Evolutionary conservation across 2,329 filamentous ascomycete species (phyloP), one percentile per base, ranked within the genome.

Genomic region (Calonectria hongkongensis): DNA sequence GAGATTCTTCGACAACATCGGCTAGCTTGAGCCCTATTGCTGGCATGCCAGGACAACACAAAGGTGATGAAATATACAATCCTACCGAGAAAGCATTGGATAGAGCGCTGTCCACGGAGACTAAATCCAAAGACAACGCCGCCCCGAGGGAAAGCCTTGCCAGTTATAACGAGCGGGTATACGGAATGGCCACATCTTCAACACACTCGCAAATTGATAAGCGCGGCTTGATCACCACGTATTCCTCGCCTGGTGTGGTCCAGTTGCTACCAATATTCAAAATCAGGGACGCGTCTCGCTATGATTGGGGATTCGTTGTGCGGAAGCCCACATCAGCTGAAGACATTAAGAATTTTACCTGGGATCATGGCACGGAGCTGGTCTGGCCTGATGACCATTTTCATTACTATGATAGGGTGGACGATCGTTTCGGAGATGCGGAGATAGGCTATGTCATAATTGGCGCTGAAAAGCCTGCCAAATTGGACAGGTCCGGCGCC

Each of bases 301-400:
- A 16, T 15, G 50, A 36, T 7, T 54, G 50, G 50, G 50, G 50
- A 8, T 54, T 54, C 28, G 50, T 33, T 54, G 4, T 9, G 7
- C 27, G 50, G 8, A 33, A 15, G 7, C 50, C 50, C 10, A 15
- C 4, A n/a, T 54, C 50, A 28, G 50, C 50, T 33, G 50, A 54
- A 33, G 50, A 54, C 12, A 8, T 54, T 1, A 54, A 54, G 9
- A 54, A 54, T 12, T 54, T 54, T 28, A 54, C 15, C 1, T 54
- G 50, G 50, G 50, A 54, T 33, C 50, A 54, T 16, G 27, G 15
- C 3, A 54, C 50, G 2, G 16, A 54, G 50, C 50, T 54, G 27
- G 33, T 54, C 15, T 54, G 50, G 50, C 50, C 50, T 16, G 50
- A 54, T 54, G 50, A 54, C 50, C 50, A 54, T 33, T 33, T 33